Conservation (phyloP, 345 rosid genomes). For the Pistacia vera region DNA sequence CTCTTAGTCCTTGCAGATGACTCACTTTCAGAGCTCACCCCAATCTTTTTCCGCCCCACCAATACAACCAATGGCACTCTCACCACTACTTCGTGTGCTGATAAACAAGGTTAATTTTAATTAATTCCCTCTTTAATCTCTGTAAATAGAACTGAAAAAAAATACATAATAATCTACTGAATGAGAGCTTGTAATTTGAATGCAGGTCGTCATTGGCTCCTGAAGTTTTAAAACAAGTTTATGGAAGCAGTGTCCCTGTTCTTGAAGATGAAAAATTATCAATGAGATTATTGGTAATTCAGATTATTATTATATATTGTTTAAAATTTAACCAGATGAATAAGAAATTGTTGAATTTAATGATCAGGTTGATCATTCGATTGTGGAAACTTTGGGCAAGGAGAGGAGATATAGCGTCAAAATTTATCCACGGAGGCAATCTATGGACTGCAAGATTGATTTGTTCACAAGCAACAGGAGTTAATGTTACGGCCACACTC, state of each 20-base stretch:
- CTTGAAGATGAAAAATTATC: constrained; percentile 62
- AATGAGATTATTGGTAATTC: constrained; percentile 74
- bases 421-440: constrained; percentile 91
- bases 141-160: too few relatives aligned
- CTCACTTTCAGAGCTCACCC: constrained; percentile 74
- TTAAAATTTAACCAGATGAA: too few relatives aligned
- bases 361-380: constrained; percentile 88
- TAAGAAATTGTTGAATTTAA: too few relatives aligned
- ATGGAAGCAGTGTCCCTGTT: constrained; percentile 72
- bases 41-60: constrained; percentile 63
- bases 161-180: too few relatives aligned
- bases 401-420: constrained; percentile 72
- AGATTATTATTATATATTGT: too few relatives aligned
- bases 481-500: constrained; percentile 69
- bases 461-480: constrained; percentile 84
- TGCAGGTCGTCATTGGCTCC: constrained; percentile 74
- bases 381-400: constrained; percentile 84
- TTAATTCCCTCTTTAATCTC: not conserved
- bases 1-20: constrained; percentile 66
- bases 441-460: constrained; percentile 66
- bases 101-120: constrained; percentile 57
- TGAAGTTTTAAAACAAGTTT: constrained; percentile 56
- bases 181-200: not conserved
- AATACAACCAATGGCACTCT: constrained; percentile 36
- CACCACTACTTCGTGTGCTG: constrained; percentile 65